phyloP scores from a whole-genome alignment of 2,329 filamentous ascomycete species.

The Scleromitrula shiraiana region DNA sequence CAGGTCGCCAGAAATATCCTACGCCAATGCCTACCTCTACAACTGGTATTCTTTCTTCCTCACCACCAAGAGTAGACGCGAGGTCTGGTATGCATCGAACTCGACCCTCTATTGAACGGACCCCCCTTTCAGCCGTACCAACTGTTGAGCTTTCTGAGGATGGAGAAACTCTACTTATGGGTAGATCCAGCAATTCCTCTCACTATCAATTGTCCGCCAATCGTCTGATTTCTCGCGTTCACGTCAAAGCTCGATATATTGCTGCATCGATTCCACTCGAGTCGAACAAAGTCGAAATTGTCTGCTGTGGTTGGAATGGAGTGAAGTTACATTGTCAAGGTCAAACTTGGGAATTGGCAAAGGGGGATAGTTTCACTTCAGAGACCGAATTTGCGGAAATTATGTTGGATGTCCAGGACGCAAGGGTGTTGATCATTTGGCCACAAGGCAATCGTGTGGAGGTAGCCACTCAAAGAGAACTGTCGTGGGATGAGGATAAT shows the following conservation, averaged over 20 bases:
- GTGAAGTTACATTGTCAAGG: constrained; percentile 88
- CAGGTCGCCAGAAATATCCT: constrained; percentile 58
- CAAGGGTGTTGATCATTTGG: constrained; percentile 84
- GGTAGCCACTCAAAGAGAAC: constrained; percentile 39
- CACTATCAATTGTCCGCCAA: constrained; percentile 90
- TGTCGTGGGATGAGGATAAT: constrained; percentile 57
- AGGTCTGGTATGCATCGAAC: constrained; percentile 50
- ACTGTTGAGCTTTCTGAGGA: constrained; percentile 71
- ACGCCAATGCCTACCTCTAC: constrained; percentile 92
- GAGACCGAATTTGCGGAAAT: constrained; percentile 83
- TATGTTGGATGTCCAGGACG: constrained; percentile 91
- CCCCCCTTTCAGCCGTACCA: constrained; percentile 77
- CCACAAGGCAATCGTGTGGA: constrained; percentile 49
- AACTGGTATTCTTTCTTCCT: constrained; percentile 82
- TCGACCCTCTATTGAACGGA: constrained; percentile 58
- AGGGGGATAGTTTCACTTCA: constrained; percentile 83
- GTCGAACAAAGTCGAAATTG: constrained; percentile 73
- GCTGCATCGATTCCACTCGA: constrained; percentile 59
- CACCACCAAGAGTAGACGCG: constrained; percentile 54
- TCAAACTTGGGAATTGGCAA: constrained; percentile 74
- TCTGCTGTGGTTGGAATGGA: constrained; percentile 94
- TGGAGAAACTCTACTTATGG: constrained; percentile 78
- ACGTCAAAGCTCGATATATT: constrained; percentile 81
- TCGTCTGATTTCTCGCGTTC: constrained; percentile 84
- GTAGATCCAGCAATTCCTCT: constrained; percentile 90